phyloP scores from a whole-genome alignment of 495 filamentous ascomycete genomes.

The Penicillium bovifimosum region DNA sequence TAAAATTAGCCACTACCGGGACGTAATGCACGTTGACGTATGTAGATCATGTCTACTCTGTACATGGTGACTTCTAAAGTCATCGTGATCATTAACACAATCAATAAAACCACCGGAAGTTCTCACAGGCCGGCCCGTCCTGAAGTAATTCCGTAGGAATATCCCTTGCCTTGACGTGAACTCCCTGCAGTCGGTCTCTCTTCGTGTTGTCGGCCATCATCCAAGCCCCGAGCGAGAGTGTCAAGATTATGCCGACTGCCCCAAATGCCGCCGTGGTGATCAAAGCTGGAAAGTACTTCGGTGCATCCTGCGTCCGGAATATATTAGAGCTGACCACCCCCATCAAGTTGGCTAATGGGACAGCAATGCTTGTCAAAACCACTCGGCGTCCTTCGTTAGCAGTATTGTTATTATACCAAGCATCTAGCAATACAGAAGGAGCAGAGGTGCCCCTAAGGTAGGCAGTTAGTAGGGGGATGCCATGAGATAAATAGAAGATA shows the following conservation, averaged over 20 bases:
- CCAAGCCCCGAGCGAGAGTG: slow-evolving; percentile 52
- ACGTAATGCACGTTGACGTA: no score
- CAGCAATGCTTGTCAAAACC: slow-evolving; percentile 60
- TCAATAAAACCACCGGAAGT: slow-evolving; percentile 63
- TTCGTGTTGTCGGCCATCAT: slow-evolving; percentile 65
- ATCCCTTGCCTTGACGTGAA: slow-evolving; percentile 54
- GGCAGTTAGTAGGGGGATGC: no score
- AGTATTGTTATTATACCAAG: slow-evolving; percentile 73
- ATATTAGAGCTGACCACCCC: slow-evolving; percentile 66
- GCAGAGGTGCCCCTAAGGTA: background rate
- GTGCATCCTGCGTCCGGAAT: slow-evolving; percentile 61
- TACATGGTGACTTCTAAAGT: no score
- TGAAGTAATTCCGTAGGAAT: slow-evolving; percentile 60
- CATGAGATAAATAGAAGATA: slow-evolving; percentile 2
- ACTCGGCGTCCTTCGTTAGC: slow-evolving; percentile 66
- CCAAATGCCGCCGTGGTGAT: slow-evolving; percentile 69
- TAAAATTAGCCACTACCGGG: no score
- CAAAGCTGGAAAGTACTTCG: slow-evolving; percentile 67
- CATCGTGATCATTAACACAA: no score
- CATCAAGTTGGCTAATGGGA: slow-evolving; percentile 71
- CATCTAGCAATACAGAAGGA: slow-evolving; percentile 42
- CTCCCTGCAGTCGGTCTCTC: slow-evolving; percentile 56
- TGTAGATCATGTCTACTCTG: no score
- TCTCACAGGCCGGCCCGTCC: slow-evolving; percentile 55
- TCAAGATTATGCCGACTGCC: slow-evolving; percentile 51